Conservation (phyloP, 1,284 basidiomycete species). For the Malassezia yamatoensis region DNA sequence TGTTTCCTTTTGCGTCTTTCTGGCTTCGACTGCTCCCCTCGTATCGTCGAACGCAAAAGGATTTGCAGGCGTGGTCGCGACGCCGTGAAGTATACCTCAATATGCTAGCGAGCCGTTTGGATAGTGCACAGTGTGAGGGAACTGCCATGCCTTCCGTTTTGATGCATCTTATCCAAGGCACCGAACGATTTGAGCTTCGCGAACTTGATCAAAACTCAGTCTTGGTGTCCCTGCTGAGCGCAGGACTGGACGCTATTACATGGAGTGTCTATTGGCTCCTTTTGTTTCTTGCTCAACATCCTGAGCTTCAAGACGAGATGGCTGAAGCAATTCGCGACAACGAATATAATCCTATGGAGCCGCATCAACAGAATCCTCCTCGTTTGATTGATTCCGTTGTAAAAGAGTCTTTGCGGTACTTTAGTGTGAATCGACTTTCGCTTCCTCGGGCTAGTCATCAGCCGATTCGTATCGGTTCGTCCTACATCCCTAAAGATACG, state of each 20-base stretch:
- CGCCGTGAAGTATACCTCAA: background rate
- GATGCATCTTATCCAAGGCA: background rate
- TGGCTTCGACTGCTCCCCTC: background rate
- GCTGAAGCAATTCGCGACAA: background rate
- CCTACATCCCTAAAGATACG: background rate
- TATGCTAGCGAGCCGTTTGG: background rate
- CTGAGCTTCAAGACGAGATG: background rate
- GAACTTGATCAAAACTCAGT: background rate
- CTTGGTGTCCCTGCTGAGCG: background rate
- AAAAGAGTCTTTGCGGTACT: background rate
- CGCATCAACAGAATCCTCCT: background rate
- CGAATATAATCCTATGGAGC: background rate
- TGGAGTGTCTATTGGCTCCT: slow-evolving; percentile 4
- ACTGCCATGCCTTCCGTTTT: background rate
- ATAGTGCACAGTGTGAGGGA: background rate
- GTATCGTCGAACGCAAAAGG: background rate
- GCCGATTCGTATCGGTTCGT: background rate
- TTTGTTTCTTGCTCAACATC: background rate
- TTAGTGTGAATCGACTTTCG: background rate
- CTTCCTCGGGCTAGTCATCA: background rate
- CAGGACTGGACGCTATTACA: background rate
- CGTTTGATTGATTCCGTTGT: background rate
- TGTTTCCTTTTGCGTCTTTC: background rate
- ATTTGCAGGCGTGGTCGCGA: background rate
- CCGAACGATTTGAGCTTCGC: background rate